Conservation (phyloP, 2,329 filamentous ascomycete genomes). For the Penicillium sp. region DNA sequence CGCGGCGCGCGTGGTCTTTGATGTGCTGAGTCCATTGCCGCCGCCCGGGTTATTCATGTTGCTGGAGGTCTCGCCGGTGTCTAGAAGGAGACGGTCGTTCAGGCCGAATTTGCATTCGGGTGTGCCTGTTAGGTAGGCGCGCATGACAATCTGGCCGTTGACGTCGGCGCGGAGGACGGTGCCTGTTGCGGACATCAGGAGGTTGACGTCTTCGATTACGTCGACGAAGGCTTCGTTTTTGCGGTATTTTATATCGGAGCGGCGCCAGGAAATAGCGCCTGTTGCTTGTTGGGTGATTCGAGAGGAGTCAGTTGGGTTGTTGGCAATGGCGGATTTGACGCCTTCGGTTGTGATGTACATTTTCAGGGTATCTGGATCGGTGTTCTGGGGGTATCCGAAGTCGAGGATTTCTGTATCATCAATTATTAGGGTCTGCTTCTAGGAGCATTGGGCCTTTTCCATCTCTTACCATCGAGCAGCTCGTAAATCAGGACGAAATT, state of each 20-base stretch:
- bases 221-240: slow-evolving; percentile 99
- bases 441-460: background rate
- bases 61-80: slow-evolving; percentile 64
- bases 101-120: slow-evolving; percentile 99
- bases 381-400: slow-evolving; percentile 98
- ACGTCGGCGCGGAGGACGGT: slow-evolving; percentile 94
- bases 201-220: slow-evolving; percentile 97
- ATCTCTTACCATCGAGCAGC: slow-evolving; percentile 73
- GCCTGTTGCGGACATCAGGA: slow-evolving; percentile 97
- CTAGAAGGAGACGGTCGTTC: slow-evolving; percentile 91
- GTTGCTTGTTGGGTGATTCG: slow-evolving; percentile 99
- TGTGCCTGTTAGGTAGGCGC: slow-evolving; percentile 91
- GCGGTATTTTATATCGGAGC: slow-evolving; percentile 96
- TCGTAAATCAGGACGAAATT: slow-evolving; percentile 99
- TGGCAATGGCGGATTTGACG: slow-evolving; percentile 75
- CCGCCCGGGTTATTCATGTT: slow-evolving; percentile 45
- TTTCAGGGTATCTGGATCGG: slow-evolving; percentile 96
- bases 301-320: slow-evolving; percentile 78
- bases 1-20: slow-evolving; percentile 90
- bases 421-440: background rate
- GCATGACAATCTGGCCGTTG: slow-evolving; percentile 97
- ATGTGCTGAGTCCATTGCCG: slow-evolving; percentile 60
- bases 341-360: slow-evolving; percentile 99
- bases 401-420: slow-evolving; percentile 78
- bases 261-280: slow-evolving; percentile 92